Base-by-base conservation (phyloP, 1,284 basidiomycete genomes). In the Golubevia sp. region DNA sequence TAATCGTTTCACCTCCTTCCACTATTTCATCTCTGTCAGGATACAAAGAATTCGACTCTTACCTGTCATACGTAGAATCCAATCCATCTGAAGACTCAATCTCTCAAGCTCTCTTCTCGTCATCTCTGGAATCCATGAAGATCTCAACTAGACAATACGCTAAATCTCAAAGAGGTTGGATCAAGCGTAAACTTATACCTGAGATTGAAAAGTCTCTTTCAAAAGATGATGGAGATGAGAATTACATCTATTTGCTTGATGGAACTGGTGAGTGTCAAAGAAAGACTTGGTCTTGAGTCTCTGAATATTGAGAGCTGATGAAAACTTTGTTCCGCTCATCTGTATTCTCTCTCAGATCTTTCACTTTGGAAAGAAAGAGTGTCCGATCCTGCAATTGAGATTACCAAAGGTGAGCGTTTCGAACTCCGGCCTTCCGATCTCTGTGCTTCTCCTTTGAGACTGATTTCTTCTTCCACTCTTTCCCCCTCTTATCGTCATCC, bases 121-220 rank as follows among this genome's bases (percentile, higher is more conserved):
- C 85, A 20, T 92, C 92, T 0, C 85, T 93, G 0, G 89, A 91
- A 49, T 87, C 87, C 21, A 97, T 94, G 89, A 97, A 98, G 84
- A 84, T 88, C 0, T 90, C 91, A 0, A 99, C 96, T 0, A 86
- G 92, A 20, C 91, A 94, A 84, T 99, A 99, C 78, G 93, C 97
- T 0, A 93, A 92, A 80, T 87, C 90, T 20, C 97, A 99, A 82
- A 87, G 94, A 48, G 90, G 91, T 56, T 99, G 97, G 97, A 90
- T 99, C 58, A 88, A 89, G 49, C 94, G 94, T 79, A 95, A 97
- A 84, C 85, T 99, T 3, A 82, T 97, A 7, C 94, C 94, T 0
- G 90, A 89, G 1, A 86, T 92, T 2, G 79, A 87, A 11, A 87
- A 89, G 65, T 62, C 74, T 3, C 55, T 68, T 5, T 20, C 34